These are phyloP conservation scores for Verticillium zaregamsianum DNA, from an alignment of 2,329 filamentous ascomycete species.

Conservation along the genomic window DNA sequence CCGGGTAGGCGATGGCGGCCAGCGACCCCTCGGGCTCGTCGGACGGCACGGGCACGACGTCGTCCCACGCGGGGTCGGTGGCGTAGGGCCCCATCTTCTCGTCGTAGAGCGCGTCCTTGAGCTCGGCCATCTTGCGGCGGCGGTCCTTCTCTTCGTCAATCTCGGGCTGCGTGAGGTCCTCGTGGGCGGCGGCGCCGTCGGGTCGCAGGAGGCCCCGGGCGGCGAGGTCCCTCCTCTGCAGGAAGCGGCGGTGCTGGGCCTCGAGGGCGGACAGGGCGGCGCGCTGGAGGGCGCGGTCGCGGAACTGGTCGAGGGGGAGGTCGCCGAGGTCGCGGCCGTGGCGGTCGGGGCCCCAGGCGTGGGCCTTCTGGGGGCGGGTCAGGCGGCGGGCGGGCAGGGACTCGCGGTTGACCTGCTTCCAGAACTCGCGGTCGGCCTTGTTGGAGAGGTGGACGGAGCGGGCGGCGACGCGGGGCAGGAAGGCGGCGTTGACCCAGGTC, in stretches of 20 bases:
- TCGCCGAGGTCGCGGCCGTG: conserved; percentile 44
- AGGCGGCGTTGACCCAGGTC: conserved; percentile 42
- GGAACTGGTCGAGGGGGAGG: conserved; percentile 42
- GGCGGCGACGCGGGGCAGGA: conserved; percentile 37
- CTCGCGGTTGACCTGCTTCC: conserved; percentile 51
- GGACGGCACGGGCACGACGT: conserved; percentile 77
- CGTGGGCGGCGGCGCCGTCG: conserved; percentile 14
- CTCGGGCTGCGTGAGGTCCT: conserved; percentile 30
- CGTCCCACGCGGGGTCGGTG: conserved; percentile 74
- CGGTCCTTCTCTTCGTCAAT: conserved; percentile 41
- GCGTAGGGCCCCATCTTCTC: conserved; percentile 49
- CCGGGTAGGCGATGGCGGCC: conserved; percentile 87
- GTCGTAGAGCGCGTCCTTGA: conserved; percentile 51
- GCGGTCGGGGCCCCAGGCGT: conserved; percentile 48
- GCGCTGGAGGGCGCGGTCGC: conserved; percentile 36
- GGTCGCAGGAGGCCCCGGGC: conserved; percentile 7
- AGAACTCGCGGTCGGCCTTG: conserved; percentile 53
- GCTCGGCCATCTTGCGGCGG: conserved; percentile 45
- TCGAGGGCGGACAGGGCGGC: conserved; percentile 37
- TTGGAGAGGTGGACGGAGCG: conserved; percentile 29
- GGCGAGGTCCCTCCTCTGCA: conserved; percentile 29
- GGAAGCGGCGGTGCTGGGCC: conserved; percentile 40
- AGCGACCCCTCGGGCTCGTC: conserved; percentile 80
- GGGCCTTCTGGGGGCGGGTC: conserved; percentile 16
- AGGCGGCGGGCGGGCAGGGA: conserved; percentile 44